Evolutionary conservation across 805 yeast genomes (phyloP), one percentile per base, ranked within the genome.

Genomic region (Pichia rugopelliculosa): DNA sequence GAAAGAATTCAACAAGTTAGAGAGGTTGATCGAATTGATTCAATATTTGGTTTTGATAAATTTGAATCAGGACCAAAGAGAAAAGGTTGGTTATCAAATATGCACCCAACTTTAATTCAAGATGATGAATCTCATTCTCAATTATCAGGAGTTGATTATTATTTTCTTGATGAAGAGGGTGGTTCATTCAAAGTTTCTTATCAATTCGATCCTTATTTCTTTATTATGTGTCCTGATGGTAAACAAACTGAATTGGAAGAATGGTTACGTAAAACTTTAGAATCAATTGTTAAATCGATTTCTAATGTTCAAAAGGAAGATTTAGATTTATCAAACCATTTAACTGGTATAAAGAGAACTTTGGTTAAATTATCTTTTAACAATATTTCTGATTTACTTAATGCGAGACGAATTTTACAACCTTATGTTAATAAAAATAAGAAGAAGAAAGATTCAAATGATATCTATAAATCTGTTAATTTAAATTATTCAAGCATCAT

Each of bases 81-180:
- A 48, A 76, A 77, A 17, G 99, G 99, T 39, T 93, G 99, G 99
- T 70, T 93, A 46, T 77, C 84, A 38, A 95, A 93, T 60, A 88
- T 93, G 93, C 99, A 91, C 68, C 79, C 96, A 2, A 87, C 95
- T 1, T 72, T 85, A 1, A 63, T 85, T 3, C 78, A 84, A 3
- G 74, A 78, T 12, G 78, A 76, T 5, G 82, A 79, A 27, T 69
- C 72, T 39, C 57, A 74, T 11, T 71, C 77, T n/a, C 96, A 96
- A 10, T 71, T 77, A 33, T 78, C 96, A 0, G 99, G 91, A 3
- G 96, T 91, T 3, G 97, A 93, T 57, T 89, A 84, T 64, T 95
- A 95, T 61, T 93, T 95, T 57, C 67, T 93, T 8, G 98, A 90
- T 62, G 96, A 87, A 58, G 97, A 90, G 62, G 99, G 99, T 42